These are phyloP conservation scores for Talaromyces verruculosus DNA, from an alignment of 2,329 filamentous ascomycete species.

Conservation along the genomic window DNA sequence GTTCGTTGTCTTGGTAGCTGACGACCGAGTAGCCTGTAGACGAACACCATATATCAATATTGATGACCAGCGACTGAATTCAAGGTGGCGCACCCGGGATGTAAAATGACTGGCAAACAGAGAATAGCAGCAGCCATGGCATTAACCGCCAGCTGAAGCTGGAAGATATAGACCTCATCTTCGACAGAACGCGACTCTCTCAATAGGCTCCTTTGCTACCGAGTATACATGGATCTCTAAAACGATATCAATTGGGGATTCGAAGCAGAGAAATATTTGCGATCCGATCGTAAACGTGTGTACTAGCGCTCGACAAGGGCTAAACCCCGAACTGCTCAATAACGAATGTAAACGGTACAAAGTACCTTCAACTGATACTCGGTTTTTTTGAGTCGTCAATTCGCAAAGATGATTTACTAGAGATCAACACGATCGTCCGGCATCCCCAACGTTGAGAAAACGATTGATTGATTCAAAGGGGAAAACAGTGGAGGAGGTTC, in stretches of 20 bases:
- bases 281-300: not conserved
- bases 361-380: constrained; percentile 43
- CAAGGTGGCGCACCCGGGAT: constrained; percentile 66
- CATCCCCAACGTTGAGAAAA: not conserved
- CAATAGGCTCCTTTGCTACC: constrained; percentile 6
- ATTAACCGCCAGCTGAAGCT: constrained; percentile 32
- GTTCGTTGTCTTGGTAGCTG: constrained; percentile 72
- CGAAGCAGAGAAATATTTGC: not conserved
- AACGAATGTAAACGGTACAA: constrained; percentile 59
- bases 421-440: constrained; percentile 6
- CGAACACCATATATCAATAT: constrained; percentile 7
- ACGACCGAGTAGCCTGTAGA: constrained; percentile 74
- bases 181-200: not conserved
- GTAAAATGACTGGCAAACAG: constrained; percentile 69
- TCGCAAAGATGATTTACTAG: constrained; percentile 1
- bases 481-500: not conserved
- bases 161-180: constrained; percentile 27
- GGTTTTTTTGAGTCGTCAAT: not conserved
- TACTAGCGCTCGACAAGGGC: constrained; percentile 4
- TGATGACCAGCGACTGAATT: not conserved
- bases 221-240: constrained; percentile 8
- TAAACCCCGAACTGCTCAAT: constrained; percentile 16
- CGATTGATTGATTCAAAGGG: constrained; percentile 6
- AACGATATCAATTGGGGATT: not conserved
- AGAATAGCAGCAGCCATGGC: constrained; percentile 39